phyloP scores from a whole-genome alignment of 345 rosid species.

The Barbarea vulgaris region DNA sequence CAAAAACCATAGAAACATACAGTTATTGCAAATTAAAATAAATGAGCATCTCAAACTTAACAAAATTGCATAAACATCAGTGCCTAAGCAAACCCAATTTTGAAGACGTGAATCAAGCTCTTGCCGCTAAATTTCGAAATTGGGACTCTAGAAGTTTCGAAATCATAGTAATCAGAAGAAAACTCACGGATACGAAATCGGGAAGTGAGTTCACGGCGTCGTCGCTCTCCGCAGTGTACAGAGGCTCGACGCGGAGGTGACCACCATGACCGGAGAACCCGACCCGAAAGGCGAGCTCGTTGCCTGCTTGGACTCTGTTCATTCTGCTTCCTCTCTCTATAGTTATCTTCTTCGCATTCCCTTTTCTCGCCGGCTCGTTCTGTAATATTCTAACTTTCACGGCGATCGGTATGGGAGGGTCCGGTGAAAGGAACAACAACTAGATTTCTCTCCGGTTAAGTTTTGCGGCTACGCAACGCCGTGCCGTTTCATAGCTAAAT shows the following conservation, averaged over 20 bases:
- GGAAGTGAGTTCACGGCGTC: constrained; percentile 73
- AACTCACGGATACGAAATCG: constrained; percentile 75
- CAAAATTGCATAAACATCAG: not conserved
- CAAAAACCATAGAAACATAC: not conserved
- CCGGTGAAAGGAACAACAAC: constrained; percentile 13
- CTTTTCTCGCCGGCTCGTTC: constrained; percentile 8
- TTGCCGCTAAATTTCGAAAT: not conserved
- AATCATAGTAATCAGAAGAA: not conserved
- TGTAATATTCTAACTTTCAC: not conserved
- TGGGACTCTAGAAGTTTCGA: not conserved
- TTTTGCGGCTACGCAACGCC: not conserved
- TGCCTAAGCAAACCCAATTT: constrained; percentile 18
- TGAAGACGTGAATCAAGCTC: not conserved
- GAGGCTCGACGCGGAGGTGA: constrained; percentile 90
- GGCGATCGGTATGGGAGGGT: constrained; percentile 15
- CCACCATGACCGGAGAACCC: constrained; percentile 91
- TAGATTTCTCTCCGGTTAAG: constrained; percentile 10
- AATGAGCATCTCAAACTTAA: not conserved
- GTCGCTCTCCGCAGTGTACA: constrained; percentile 64
- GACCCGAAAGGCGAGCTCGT: constrained; percentile 78
- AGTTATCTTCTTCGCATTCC: constrained; percentile 15
- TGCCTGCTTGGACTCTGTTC: constrained; percentile 68
- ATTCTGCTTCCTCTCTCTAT: constrained; percentile 34
- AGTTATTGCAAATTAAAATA: not conserved
- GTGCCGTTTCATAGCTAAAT: constrained; percentile 6